Evolutionary conservation across 305 asterid genomes (phyloP), one percentile per base, ranked within the genome.

Genomic region (Solanum aculeatissimum): DNA sequence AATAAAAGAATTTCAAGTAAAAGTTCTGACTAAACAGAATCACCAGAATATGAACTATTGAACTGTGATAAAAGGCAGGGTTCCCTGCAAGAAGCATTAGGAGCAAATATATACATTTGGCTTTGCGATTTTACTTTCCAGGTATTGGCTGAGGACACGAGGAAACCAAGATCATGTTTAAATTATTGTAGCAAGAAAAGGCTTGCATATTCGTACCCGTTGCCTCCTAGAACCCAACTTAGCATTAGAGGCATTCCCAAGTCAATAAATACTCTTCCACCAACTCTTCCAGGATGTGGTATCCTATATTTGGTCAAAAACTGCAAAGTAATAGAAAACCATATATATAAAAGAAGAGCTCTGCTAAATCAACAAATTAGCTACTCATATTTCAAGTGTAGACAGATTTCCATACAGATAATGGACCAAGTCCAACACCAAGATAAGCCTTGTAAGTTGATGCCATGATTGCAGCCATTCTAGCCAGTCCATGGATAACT

Each of bases 401-500:
- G 65, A 77, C 6, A 69, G 35, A 63, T n/a, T 40, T 85, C 83
- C 93, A 87, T 90, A 95, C 99, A 85, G 97, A 93, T 71, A 96
- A 82, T 27, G 98, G 98, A 83, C 99, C 99, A 16, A 96, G 95
- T 83, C 99, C 99, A 9, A 92, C 99, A 8, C 98, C 98, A 40
- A 96, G 90, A 85, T 96, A 96, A 8, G 98, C 96, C 87, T 94
- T 96, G 89, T 96, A 96, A 42, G 98, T 94, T 84, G 97, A 86
- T 74, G 99, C 99, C 99, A 96, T 96, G 19, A 96, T 91, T 72
- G 99, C 98, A 86, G 98, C 98, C 98, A 96, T 93, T 90, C 99
- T 93, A 35, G 99, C 99, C 55, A 96, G 93, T 75, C 98, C 98
- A 83, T 96, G 99, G 86, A 96, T 96, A 49, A 95, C 58, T 47